Evolutionary conservation across 805 yeast genomes (phyloP).

Genomic region (Suhomyces sp.): DNA sequence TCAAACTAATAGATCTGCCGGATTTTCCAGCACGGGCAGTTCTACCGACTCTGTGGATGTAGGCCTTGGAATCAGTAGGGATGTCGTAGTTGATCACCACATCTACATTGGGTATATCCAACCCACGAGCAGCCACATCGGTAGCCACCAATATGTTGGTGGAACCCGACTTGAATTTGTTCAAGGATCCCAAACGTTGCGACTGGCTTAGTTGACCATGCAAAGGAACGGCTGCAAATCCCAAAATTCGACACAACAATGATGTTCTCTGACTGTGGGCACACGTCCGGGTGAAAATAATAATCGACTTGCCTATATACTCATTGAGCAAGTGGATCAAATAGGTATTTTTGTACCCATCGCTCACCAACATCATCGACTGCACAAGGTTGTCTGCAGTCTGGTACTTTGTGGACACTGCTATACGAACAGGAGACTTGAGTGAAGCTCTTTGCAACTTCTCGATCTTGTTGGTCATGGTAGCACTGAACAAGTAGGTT

Average conservation of each 20-base stretch:
- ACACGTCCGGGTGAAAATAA: constrained; percentile 90
- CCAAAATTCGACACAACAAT: constrained; percentile 70
- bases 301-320: constrained; percentile 76
- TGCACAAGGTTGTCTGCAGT: constrained; percentile 94
- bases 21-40: constrained; percentile 93
- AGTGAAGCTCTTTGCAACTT: constrained; percentile 92
- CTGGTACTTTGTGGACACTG: constrained; percentile 83
- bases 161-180: constrained; percentile 72
- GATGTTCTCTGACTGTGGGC: constrained; percentile 94
- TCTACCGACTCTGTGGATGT: constrained; percentile 88
- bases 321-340: constrained; percentile 82
- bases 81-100: constrained; percentile 75
- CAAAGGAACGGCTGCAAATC: constrained; percentile 86
- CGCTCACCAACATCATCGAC: constrained; percentile 84
- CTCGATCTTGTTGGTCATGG: constrained; percentile 93
- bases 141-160: constrained; percentile 73
- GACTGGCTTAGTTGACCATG: constrained; percentile 91
- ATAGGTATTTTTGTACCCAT: constrained; percentile 87
- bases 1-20: constrained; percentile 82
- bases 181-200: constrained; percentile 78
- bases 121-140: constrained; percentile 87
- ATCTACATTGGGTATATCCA: constrained; percentile 80
- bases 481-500: constrained; percentile 89
- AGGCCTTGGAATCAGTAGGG: constrained; percentile 82
- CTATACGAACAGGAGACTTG: constrained; percentile 82